Evolutionary conservation across 345 rosid species (phyloP).

Genomic region (Eutrema heterophyllum): DNA sequence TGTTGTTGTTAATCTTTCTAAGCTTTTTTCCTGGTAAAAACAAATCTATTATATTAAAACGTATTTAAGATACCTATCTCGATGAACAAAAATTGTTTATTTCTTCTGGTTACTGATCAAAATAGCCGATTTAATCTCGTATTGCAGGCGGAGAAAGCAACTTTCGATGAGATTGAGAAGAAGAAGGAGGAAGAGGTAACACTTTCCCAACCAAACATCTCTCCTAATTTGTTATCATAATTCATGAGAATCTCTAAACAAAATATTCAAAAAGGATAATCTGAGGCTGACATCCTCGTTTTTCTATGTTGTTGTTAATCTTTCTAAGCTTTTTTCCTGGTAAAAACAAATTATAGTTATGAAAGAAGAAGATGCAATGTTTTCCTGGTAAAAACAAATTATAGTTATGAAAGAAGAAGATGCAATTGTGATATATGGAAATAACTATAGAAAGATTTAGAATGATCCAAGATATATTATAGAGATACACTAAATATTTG

Average conservation of each 20-base stretch:
- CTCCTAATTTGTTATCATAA: slow-evolving; percentile 18
- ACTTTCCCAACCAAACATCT: slow-evolving; percentile 7
- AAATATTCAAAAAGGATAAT: slow-evolving; percentile 36
- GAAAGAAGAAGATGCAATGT: too few species aligned
- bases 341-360: too few species aligned
- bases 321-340: too few species aligned
- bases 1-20: too few species aligned
- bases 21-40: too few species aligned
- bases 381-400: neutral
- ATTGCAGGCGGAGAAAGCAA: slow-evolving; percentile 91
- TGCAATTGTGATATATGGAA: neutral
- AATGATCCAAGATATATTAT: neutral
- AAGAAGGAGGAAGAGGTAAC: slow-evolving; percentile 77
- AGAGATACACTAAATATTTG: neutral
- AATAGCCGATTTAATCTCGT: neutral
- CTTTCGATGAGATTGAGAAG: slow-evolving; percentile 92
- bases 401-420: neutral
- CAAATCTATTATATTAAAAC: too few species aligned
- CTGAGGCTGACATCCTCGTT: slow-evolving; percentile 56
- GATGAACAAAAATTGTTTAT: neutral
- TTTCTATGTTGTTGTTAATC: neutral
- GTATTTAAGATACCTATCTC: slow-evolving; percentile 19
- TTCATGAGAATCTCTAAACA: slow-evolving; percentile 24
- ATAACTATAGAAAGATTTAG: neutral
- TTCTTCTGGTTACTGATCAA: neutral